These are phyloP conservation scores for Pythium grandisporangium DNA, from an alignment of 352 stramenopile species.

Conservation along the genomic window DNA sequence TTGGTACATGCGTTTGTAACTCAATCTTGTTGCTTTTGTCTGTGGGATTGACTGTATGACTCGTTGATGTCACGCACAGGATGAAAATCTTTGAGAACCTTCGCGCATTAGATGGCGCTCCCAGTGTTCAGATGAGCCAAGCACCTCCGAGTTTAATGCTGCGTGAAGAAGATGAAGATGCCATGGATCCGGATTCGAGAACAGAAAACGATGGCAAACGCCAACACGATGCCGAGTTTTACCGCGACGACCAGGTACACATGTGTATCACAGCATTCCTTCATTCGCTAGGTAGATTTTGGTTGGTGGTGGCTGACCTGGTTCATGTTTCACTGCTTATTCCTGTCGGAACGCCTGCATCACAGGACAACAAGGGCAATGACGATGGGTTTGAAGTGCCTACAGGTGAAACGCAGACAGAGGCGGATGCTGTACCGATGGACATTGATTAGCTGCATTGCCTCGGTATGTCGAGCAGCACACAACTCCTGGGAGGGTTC, in stretches of 20 bases:
- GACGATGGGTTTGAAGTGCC: too few relatives aligned
- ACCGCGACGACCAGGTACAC: conserved; percentile 68
- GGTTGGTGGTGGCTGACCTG: background rate
- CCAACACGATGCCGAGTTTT: conserved; percentile 78
- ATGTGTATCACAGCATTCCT: too few relatives aligned
- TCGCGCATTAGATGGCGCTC: conserved; percentile 53
- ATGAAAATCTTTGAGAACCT: conserved; percentile 84
- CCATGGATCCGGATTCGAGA: conserved; percentile 49
- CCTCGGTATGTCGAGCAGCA: background rate
- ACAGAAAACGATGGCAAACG: conserved; percentile 62
- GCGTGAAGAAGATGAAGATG: conserved; percentile 76
- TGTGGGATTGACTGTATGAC: too few relatives aligned
- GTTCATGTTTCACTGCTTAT: background rate
- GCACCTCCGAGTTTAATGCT: conserved; percentile 64
- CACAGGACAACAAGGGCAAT: conserved; percentile 49
- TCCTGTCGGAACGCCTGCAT: too few relatives aligned
- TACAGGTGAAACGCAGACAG: conserved; percentile 27
- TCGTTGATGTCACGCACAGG: too few relatives aligned
- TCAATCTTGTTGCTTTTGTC: too few relatives aligned
- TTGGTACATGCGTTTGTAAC: too few relatives aligned
- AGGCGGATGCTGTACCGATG: conserved; percentile 65
- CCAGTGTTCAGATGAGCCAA: conserved; percentile 76
- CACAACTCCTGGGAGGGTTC: too few relatives aligned
- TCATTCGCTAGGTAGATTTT: conserved; percentile 1
- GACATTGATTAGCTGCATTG: conserved; percentile 39